Conservation (phyloP, 257 asterid genomes). For the Nyctanthes arbortristis region DNA sequence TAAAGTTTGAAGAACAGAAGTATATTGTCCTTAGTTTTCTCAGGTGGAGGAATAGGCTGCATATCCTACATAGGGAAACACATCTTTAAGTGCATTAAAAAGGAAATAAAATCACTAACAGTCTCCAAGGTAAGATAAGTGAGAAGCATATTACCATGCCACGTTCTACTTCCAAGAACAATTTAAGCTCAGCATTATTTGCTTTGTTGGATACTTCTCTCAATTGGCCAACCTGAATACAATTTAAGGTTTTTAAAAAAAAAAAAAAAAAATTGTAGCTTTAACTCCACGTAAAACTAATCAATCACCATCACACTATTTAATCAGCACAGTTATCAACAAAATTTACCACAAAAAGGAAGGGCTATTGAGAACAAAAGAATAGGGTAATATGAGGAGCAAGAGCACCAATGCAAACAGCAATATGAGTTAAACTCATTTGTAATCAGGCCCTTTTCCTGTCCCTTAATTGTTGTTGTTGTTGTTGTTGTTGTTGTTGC, state of each 20-base stretch:
- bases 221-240: constrained; percentile 70
- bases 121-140: constrained; percentile 19
- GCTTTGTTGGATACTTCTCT: constrained; percentile 73
- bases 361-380: neutral
- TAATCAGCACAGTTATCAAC: neutral
- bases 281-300: neutral
- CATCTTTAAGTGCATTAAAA: constrained; percentile 10
- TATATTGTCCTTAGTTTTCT: constrained; percentile 69
- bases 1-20: constrained; percentile 73
- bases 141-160: constrained; percentile 50
- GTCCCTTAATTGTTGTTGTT: no score
- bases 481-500: no score
- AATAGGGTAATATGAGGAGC: neutral
- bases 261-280: neutral
- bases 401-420: neutral
- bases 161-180: constrained; percentile 68
- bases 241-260: no score
- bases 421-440: no score
- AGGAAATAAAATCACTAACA: constrained; percentile 14
- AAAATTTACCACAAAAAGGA: neutral
- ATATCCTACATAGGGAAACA: constrained; percentile 44
- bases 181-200: constrained; percentile 69
- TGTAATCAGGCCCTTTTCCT: no score
- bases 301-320: neutral
- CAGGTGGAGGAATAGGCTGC: constrained; percentile 60